These are phyloP conservation scores for Petunia secreta DNA, from an alignment of 257 asterid genomes.

Conservation along the genomic window DNA sequence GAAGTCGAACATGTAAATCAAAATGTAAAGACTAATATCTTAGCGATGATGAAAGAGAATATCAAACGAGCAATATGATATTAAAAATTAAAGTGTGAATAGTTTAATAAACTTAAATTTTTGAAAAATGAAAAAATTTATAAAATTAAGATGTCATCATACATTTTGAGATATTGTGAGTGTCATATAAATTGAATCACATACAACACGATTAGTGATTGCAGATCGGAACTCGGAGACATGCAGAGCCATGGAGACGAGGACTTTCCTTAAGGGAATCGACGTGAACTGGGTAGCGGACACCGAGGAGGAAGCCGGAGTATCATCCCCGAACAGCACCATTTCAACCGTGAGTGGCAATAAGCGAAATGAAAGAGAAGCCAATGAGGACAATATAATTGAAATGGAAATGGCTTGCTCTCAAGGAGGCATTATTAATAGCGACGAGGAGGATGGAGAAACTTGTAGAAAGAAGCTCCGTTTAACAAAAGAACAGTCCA, in stretches of 20 bases:
- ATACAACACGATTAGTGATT: neutral
- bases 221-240: conserved; percentile 50
- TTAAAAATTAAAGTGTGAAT: too few species aligned
- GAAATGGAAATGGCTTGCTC: conserved; percentile 63
- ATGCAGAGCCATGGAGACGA: conserved; percentile 51
- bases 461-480: conserved; percentile 70
- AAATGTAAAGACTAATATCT: too few species aligned
- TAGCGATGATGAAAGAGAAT: too few species aligned
- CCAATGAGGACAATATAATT: conserved; percentile 45
- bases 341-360: conserved; percentile 77
- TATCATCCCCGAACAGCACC: conserved; percentile 81
- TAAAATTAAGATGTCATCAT: neutral
- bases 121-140: too few species aligned
- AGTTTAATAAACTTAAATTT: too few species aligned
- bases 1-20: too few species aligned
- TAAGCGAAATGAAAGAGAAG: conserved; percentile 60
- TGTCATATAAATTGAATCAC: too few species aligned
- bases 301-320: conserved; percentile 67
- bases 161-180: too few species aligned
- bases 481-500: conserved; percentile 73
- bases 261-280: conserved; percentile 62
- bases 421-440: conserved; percentile 42
- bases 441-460: conserved; percentile 83
- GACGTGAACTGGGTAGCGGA: conserved; percentile 66
- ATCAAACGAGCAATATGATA: too few species aligned